Evolutionary conservation across 306 rosid species (phyloP).

Genomic region (Sicyos baderoa): DNA sequence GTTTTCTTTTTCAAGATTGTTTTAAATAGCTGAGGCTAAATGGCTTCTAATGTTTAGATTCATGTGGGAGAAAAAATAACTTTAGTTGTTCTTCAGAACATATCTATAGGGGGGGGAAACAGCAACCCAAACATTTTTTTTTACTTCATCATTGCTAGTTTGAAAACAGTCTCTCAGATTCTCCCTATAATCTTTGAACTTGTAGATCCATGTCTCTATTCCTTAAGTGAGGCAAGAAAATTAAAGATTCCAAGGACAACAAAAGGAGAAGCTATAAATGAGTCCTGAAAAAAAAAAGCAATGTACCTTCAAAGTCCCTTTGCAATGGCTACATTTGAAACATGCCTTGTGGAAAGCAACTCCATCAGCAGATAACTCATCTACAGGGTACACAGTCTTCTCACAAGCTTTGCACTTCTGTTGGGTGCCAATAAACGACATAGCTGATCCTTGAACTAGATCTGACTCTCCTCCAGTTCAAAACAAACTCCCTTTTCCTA

Average conservation of each 20-base stretch:
- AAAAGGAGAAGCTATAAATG: not conserved
- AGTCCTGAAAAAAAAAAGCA: conserved; percentile 11
- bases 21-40: not conserved
- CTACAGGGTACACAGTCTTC: conserved; percentile 88
- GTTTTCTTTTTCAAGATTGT: not conserved
- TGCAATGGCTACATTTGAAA: conserved; percentile 94
- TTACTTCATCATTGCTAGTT: not conserved
- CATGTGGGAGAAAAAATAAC: not conserved
- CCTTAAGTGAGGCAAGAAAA: not conserved
- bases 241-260: not conserved
- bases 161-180: not conserved
- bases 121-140: not conserved
- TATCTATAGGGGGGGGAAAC: not conserved
- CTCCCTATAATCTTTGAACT: not conserved
- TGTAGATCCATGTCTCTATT: not conserved
- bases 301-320: conserved; percentile 80
- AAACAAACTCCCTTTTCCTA: conserved; percentile 12
- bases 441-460: conserved; percentile 40
- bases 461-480: conserved; percentile 30
- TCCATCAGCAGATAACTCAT: conserved; percentile 89
- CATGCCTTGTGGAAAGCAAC: conserved; percentile 81
- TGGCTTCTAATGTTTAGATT: not conserved
- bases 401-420: conserved; percentile 92
- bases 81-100: not conserved
- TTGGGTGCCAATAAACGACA: conserved; percentile 88